Conservation (phyloP, 75 land plant genomes). For the Selaginella moellendorffii region DNA sequence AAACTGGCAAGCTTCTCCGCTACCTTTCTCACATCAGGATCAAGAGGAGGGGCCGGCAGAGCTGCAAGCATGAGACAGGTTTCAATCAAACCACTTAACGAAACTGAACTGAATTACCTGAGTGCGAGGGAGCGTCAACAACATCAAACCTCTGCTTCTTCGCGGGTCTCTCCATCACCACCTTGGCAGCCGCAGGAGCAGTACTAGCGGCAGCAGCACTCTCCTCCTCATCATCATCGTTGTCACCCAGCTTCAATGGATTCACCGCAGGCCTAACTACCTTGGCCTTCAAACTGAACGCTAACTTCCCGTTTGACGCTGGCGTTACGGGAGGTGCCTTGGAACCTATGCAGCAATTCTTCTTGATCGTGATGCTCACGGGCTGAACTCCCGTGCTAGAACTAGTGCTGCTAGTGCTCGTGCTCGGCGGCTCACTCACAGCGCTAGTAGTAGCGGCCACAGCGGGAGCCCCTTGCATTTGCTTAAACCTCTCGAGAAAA, state of each 20-base stretch:
- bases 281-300: slow-evolving; percentile 91
- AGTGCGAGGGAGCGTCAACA: not conserved
- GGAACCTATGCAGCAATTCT: not conserved
- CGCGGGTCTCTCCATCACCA: slow-evolving; percentile 17
- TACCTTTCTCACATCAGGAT: slow-evolving; percentile 83
- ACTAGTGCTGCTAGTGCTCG: not conserved
- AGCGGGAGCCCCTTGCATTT: slow-evolving; percentile 38
- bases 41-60: slow-evolving; percentile 53
- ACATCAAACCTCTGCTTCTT: slow-evolving; percentile 45
- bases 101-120: not conserved
- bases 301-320: slow-evolving; percentile 58
- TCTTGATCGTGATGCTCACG: not conserved
- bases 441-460: too few relatives aligned
- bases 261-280: slow-evolving; percentile 58
- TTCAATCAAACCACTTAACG: not conserved
- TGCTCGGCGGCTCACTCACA: not conserved
- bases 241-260: slow-evolving; percentile 68
- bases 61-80: slow-evolving; percentile 37
- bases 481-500: slow-evolving; percentile 82
- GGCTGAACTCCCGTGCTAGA: not conserved
- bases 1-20: slow-evolving; percentile 93
- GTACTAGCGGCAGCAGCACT: too few relatives aligned
- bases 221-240: slow-evolving; percentile 77
- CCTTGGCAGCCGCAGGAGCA: slow-evolving; percentile 10
- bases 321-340: not conserved